Evolutionary conservation across 2,329 filamentous ascomycete genomes (phyloP).

Genomic region (Hypomyces perniciosus): DNA sequence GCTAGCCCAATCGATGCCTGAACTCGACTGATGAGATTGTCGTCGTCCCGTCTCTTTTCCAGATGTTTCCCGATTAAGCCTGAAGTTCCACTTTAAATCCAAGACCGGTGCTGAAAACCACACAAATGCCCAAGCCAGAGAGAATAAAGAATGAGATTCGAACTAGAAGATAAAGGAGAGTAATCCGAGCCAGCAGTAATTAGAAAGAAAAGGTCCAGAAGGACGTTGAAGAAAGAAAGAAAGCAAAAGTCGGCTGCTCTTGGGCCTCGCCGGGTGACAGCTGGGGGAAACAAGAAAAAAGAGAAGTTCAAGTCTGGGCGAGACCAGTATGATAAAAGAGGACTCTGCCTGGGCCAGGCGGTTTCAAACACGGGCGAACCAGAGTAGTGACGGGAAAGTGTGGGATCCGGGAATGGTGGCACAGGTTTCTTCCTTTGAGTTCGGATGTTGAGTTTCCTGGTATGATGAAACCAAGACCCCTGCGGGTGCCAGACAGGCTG

Average conservation of each 20-base stretch:
- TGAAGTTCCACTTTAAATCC: background rate
- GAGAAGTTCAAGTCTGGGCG: constrained; percentile 11
- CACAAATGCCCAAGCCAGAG: constrained; percentile 1
- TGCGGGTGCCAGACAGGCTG: constrained; percentile 4
- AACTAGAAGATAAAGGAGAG: constrained; percentile 29
- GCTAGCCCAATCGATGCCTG: background rate
- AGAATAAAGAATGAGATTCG: constrained; percentile 9
- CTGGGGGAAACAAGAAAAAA: constrained; percentile 16
- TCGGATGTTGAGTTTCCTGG: constrained; percentile 11
- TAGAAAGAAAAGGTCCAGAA: constrained; percentile 6
- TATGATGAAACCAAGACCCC: constrained; percentile 11
- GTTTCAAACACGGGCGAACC: constrained; percentile 5
- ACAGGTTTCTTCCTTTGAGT: constrained; percentile 2
- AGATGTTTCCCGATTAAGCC: background rate
- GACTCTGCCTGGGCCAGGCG: background rate
- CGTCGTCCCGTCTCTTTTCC: background rate
- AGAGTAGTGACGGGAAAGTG: constrained; percentile 3
- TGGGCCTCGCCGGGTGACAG: constrained; percentile 18
- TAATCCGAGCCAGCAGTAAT: constrained; percentile 56
- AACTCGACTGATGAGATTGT: background rate
- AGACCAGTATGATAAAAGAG: constrained; percentile 9
- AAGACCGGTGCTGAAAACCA: background rate
- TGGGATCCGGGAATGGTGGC: constrained; percentile 2
- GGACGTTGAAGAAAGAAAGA: constrained; percentile 13
- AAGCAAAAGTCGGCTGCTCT: constrained; percentile 16